Base-by-base conservation (phyloP, 2,329 filamentous ascomycete species). In the Myrmaecium sp. region DNA sequence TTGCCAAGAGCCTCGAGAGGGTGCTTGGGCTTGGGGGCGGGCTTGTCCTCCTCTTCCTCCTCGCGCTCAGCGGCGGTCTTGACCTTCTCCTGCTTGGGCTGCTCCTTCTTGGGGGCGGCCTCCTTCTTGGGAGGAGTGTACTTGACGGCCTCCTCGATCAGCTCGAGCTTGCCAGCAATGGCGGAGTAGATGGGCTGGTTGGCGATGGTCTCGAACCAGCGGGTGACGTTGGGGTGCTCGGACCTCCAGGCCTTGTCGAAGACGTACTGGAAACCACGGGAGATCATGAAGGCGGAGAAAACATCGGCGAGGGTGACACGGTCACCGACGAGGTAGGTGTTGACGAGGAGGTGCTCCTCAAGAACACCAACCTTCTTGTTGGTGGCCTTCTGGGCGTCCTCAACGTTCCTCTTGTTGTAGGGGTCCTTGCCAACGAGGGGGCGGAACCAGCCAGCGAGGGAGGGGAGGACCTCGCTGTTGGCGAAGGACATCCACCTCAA, bases 321-420 rank as follows among this genome's bases (percentile, higher is more conserved):
- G 73, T 98, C 89, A 53, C 84, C 82, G 47, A 94, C 86, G 40
- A 98, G 80, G 74, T 79, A 98, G 49, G 89, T 98, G 74, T 91
- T 82, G 64, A 77, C 66, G 40, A 75, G 64, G 43, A 98, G 76
- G 66, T 95, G 80, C 51, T 78, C 66, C 66, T 98, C 89, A 30
- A 89, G 62, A 41, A 80, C 68, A 36, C 62, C 57, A 43, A 92
- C 47, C 41, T 66, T 71, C 64, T 75, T 76, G 43, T 68, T 56
- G 33, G 76, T 59, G 36, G 54, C 62, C 64, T 81, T 80, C 51
- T 70, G 61, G 41, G 68, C 59, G 15, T 93, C 82, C 30, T 95
- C 86, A 35, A 89, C 77, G 49, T 60, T 64, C 79, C 93, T 94
- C 81, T 95, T 98, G 76, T 94, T 95, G 74, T 95, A 98, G 41